Base-by-base conservation (phyloP, 306 rosid genomes). In the Glycyrrhiza uralensis region DNA sequence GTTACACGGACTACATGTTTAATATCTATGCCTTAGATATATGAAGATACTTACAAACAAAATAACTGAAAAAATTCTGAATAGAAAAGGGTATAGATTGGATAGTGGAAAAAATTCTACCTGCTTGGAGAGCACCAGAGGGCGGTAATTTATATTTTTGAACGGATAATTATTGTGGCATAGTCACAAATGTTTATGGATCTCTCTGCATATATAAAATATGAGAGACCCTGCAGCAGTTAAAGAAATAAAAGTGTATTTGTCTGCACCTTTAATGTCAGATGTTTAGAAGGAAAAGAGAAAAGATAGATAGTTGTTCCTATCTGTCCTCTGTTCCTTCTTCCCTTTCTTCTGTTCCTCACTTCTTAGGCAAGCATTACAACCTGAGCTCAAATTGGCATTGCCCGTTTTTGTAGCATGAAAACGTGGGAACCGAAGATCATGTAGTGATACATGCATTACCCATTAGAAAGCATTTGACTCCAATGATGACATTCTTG, bases 371-470 rank as follows among this genome's bases (percentile, higher is more conserved):
- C 13, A 69, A 58, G 62, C 72, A 69, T 69, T 59, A 18, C 59
- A 73, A 18, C 14, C 59, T 14, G 56, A 51, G 42, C 76, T 75
- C 81, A 69, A 70, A 41, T 76, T 76, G 66, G 78, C 77, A 71
- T 77, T 72, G 0, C 15, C 87, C 91, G 57, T 38, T 46, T 57
- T 84, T 70, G 44, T 67, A 60, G 93, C 85, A 69, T 36, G 3
- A 79, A 81, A 86, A 84, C 23, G 29, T 77, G 88, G 87, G 66
- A 75, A 30, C 47, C 72, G 30, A 15, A 54, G 18, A 72, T 76
- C 12, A 65, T 79, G 1, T 23, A 50, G 39, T 50, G 18, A 72
- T 39, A 54, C 12, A 65, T 75, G 51, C 30, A 50, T 61, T 74
- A 33, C 6, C 38, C 75, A 62, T 65, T 44, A 14, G 51, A 59